A percentile compares a stretch with the other conserved stretches of the same genome.
Conservation (phyloP, 179 eudicot genomes). For the Beta corolliflora region DNA sequence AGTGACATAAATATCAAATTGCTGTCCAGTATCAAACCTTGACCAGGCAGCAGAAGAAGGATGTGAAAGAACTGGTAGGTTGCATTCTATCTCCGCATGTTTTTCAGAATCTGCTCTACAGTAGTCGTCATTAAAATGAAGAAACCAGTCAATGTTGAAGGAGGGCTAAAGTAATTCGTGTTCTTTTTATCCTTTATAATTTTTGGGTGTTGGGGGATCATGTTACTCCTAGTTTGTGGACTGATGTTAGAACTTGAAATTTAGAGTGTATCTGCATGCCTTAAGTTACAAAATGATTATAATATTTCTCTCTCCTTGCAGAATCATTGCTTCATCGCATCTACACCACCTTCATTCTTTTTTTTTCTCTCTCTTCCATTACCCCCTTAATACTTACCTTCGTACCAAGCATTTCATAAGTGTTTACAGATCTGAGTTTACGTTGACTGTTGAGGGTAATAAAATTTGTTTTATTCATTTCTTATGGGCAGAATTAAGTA, state of each 20-base stretch:
- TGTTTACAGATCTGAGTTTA: neutral
- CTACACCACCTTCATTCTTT: too few relatives aligned
- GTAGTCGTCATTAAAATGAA: slow-evolving; percentile 10
- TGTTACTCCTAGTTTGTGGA: neutral
- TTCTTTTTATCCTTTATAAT: neutral
- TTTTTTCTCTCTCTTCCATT: too few relatives aligned
- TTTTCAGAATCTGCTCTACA: neutral
- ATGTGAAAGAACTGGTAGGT: slow-evolving; percentile 86
- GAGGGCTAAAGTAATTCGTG: slow-evolving; percentile 6
- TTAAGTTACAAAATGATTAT: neutral
- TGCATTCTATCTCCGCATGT: neutral
- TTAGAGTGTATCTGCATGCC: neutral
- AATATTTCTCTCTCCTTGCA: too few relatives aligned
- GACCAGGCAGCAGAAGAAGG: slow-evolving; percentile 91
- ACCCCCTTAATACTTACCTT: too few relatives aligned
- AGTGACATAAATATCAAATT: slow-evolving; percentile 2
- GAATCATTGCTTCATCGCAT: too few relatives aligned
- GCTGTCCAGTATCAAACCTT: slow-evolving; percentile 81
- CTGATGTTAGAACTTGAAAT: neutral
- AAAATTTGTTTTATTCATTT: neutral
- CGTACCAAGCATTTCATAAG: too few relatives aligned
- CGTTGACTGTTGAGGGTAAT: neutral
- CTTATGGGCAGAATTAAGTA: neutral
- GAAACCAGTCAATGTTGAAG: neutral
- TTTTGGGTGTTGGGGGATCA: neutral